Evolutionary conservation across 257 asterid species (phyloP).

Genomic region (Solanum etuberosum): DNA sequence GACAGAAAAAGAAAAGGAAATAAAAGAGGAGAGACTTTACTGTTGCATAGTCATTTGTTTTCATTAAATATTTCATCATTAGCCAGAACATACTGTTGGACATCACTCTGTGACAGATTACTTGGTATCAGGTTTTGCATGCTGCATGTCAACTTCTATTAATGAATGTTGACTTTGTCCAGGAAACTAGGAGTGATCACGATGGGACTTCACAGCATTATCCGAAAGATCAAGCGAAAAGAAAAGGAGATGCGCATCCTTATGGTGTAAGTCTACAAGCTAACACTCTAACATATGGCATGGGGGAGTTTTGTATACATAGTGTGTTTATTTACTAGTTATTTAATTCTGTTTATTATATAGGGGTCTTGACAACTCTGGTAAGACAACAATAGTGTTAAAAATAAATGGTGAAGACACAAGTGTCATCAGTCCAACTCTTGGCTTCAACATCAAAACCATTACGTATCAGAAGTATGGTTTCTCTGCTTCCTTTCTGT

Average conservation of each 20-base stretch:
- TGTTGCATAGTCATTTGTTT: neutral
- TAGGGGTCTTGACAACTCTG: slow-evolving; percentile 95
- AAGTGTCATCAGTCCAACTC: slow-evolving; percentile 85
- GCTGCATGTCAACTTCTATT: no score
- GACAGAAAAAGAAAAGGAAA: neutral
- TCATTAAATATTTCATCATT: neutral
- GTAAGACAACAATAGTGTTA: slow-evolving; percentile 87
- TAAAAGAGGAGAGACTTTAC: neutral
- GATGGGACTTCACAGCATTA: slow-evolving; percentile 90
- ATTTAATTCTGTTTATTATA: neutral
- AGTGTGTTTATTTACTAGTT: neutral
- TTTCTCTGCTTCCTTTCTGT: neutral
- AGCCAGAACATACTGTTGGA: neutral
- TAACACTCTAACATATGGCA: neutral
- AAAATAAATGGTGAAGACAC: slow-evolving; percentile 96
- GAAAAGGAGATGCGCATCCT: slow-evolving; percentile 99
- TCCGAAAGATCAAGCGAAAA: slow-evolving; percentile 84
- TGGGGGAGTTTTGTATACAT: neutral
- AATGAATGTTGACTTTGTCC: neutral
- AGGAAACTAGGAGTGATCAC: neutral
- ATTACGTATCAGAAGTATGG: slow-evolving; percentile 62
- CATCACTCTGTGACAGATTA: neutral
- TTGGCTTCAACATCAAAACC: slow-evolving; percentile 94
- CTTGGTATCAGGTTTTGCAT: no score
- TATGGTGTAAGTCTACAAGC: slow-evolving; percentile 60